Conservation (phyloP, 2,329 filamentous ascomycete genomes). For the Aspergillus clavatus region DNA sequence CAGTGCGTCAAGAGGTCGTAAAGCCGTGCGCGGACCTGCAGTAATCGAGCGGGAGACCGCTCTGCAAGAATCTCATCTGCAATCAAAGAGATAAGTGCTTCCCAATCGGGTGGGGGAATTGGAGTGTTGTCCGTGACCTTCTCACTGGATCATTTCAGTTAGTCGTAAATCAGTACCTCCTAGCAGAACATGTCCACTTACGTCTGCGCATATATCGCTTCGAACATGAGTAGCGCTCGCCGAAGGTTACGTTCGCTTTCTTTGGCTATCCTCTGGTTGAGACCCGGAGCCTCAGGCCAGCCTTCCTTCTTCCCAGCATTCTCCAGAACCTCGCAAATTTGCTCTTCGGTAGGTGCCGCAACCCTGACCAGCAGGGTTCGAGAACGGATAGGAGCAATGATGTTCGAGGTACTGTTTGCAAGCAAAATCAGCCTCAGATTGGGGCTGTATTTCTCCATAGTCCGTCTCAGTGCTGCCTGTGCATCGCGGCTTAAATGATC, state of each 20-base stretch:
- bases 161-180: background rate
- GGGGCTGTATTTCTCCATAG: slow-evolving; percentile 99
- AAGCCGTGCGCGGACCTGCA: slow-evolving; percentile 86
- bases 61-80: slow-evolving; percentile 93
- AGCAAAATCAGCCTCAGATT: slow-evolving; percentile 88
- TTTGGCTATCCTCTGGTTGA: slow-evolving; percentile 80
- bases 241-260: slow-evolving; percentile 89
- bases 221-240: slow-evolving; percentile 89
- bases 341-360: slow-evolving; percentile 75
- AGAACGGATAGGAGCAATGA: slow-evolving; percentile 95
- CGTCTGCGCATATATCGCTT: slow-evolving; percentile 96
- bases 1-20: slow-evolving; percentile 97
- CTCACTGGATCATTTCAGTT: slow-evolving; percentile 55
- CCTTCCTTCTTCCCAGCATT: slow-evolving; percentile 71
- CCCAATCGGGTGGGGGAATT: slow-evolving; percentile 95
- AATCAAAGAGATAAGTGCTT: slow-evolving; percentile 80
- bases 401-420: slow-evolving; percentile 95
- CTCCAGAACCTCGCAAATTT: slow-evolving; percentile 74
- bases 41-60: slow-evolving; percentile 80
- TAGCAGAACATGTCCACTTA: slow-evolving; percentile 45
- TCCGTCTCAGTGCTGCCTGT: slow-evolving; percentile 86
- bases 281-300: slow-evolving; percentile 68
- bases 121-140: slow-evolving; percentile 81
- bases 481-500: slow-evolving; percentile 92
- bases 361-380: slow-evolving; percentile 88